These are phyloP conservation scores for Melastoma malabathricum DNA, from an alignment of 345 rosid genomes.

Conservation along the genomic window DNA sequence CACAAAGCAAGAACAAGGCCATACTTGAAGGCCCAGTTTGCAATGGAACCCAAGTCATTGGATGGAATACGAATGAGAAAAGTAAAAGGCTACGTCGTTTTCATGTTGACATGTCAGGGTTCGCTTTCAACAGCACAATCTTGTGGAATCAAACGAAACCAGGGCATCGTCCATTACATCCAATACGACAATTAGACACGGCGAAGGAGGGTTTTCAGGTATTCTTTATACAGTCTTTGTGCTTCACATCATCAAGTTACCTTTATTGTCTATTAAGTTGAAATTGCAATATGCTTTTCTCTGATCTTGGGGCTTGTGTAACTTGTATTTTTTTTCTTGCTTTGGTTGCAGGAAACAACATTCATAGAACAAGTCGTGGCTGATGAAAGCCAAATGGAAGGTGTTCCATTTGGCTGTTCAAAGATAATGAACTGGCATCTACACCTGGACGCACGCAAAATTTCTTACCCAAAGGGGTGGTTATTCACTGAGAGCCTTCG, in stretches of 20 bases:
- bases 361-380: constrained; percentile 83
- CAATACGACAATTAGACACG: constrained; percentile 59
- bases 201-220: constrained; percentile 96
- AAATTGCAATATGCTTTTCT: too few relatives aligned
- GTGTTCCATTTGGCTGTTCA: constrained; percentile 54
- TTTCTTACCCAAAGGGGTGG: constrained; percentile 71
- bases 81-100: constrained; percentile 73
- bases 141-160: constrained; percentile 88
- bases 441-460: constrained; percentile 45
- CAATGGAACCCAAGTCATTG: constrained; percentile 48
- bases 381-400: constrained; percentile 94
- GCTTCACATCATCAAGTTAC: too few relatives aligned
- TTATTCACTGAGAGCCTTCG: constrained; percentile 52
- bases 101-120: constrained; percentile 95
- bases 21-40: constrained; percentile 27
- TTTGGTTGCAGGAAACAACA: constrained; percentile 54
- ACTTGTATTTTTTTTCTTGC: background rate
- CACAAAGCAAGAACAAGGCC: constrained; percentile 28
- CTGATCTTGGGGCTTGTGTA: too few relatives aligned
- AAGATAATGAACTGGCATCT: constrained; percentile 88
- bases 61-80: constrained; percentile 96
- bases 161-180: constrained; percentile 34
- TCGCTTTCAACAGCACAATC: constrained; percentile 88
- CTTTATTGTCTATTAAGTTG: too few relatives aligned
- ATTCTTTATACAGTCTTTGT: constrained; percentile 2